phyloP scores from a whole-genome alignment of 2,329 filamentous ascomycete species.

The Hypocrella siamensis region DNA sequence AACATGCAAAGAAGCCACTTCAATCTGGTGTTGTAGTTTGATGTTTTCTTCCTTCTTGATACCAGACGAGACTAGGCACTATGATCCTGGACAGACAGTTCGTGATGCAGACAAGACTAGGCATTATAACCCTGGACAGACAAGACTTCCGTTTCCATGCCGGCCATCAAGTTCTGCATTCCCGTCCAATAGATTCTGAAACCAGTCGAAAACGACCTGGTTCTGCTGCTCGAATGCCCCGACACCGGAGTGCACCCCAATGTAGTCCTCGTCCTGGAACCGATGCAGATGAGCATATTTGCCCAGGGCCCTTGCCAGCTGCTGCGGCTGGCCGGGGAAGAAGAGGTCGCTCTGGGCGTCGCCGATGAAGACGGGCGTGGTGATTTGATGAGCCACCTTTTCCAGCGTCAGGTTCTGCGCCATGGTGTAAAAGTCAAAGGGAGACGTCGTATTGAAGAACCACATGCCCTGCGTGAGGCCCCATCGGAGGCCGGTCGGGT shows the following conservation, averaged over 20 bases:
- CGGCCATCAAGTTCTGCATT: not conserved
- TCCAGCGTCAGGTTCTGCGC: conserved; percentile 7
- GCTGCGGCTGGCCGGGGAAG: conserved; percentile 2
- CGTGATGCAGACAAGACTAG: too few species aligned
- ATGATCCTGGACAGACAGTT: too few species aligned
- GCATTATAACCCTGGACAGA: too few species aligned
- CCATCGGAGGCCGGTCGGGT: conserved; percentile 5
- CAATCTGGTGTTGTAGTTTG: too few species aligned
- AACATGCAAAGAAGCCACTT: too few species aligned
- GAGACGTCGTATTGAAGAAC: conserved; percentile 9
- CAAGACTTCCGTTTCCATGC: too few species aligned
- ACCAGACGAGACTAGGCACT: too few species aligned
- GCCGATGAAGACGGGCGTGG: conserved; percentile 7
- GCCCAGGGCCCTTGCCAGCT: conserved; percentile 2
- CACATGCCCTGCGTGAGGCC: conserved; percentile 10
- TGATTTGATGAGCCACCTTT: conserved; percentile 7
- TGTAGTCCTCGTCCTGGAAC: conserved; percentile 1
- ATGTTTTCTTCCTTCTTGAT: too few species aligned
- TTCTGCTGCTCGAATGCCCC: conserved; percentile 2
- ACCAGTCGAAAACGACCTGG: conserved; percentile 4
- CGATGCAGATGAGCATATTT: not conserved
- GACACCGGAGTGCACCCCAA: conserved; percentile 3
- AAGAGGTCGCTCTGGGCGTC: not conserved
- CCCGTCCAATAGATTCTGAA: not conserved
- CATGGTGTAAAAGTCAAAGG: conserved; percentile 7